Conservation (phyloP, 169 alveolate genomes). For the Amoebophrya sp. region DNA sequence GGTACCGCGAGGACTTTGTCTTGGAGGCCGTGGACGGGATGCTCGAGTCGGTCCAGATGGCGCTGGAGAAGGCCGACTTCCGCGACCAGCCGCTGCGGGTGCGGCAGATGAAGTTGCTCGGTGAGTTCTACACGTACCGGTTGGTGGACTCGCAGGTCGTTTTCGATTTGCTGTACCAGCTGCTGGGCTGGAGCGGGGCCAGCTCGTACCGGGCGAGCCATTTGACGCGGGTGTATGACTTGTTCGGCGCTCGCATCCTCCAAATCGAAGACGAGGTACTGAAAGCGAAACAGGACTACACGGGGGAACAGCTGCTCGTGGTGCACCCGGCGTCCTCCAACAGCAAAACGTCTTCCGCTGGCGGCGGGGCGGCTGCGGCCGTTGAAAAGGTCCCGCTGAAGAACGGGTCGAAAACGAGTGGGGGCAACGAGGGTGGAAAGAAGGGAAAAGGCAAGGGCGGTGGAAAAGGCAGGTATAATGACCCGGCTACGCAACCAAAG, state of each 20-base stretch:
- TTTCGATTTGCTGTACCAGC: not conserved
- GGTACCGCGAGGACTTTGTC: not conserved
- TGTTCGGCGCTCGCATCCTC: not conserved
- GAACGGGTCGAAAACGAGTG: too few relatives aligned
- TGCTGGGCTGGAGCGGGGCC: not conserved
- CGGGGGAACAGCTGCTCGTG: too few relatives aligned
- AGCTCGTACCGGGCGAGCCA: not conserved
- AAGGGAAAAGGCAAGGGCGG: not conserved
- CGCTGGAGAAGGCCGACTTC: not conserved
- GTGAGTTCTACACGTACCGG: not conserved
- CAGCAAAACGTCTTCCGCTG: not conserved
- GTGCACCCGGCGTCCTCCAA: too few relatives aligned
- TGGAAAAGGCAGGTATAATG: not conserved
- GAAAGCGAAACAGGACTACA: not conserved
- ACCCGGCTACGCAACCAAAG: not conserved
- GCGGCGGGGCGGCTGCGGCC: too few relatives aligned
- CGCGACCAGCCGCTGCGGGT: not conserved
- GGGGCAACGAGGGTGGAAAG: not conserved
- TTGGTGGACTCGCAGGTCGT: not conserved
- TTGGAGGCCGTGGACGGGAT: not conserved
- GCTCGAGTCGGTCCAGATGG: not conserved
- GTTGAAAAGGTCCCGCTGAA: too few relatives aligned
- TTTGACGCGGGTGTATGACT: not conserved
- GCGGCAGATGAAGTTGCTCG: not conserved
- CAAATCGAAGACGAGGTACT: not conserved